Percentiles rank a stretch among this genome's conserved stretches.
Evolutionary conservation across 371 early-diverging fungal species (phyloP).

Genomic region (Apophysomyces elegans): DNA sequence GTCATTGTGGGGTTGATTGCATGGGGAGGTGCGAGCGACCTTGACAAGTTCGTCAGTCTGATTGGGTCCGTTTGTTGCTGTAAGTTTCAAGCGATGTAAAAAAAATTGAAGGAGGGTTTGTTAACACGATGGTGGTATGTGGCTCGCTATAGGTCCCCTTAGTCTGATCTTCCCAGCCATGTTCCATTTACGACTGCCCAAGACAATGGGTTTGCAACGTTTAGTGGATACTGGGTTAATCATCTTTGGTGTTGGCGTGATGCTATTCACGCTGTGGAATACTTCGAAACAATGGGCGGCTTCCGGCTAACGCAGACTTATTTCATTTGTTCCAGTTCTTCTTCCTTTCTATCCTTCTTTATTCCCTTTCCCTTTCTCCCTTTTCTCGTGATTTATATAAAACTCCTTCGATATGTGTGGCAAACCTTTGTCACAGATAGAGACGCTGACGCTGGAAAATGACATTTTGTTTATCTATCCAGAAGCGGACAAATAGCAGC

Average conservation of each 20-base stretch:
- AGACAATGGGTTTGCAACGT: conserved; percentile 49
- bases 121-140: conserved; percentile 20
- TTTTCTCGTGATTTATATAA: too few species aligned
- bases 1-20: conserved; percentile 71
- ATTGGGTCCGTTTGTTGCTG: conserved; percentile 90
- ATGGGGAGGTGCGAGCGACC: conserved; percentile 75
- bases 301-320: conserved; percentile 12
- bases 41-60: conserved; percentile 90
- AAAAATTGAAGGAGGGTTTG: not conserved
- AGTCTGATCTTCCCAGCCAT: conserved; percentile 51
- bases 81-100: conserved; percentile 23
- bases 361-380: too few species aligned
- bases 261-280: conserved; percentile 73
- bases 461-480: too few species aligned
- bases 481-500: too few species aligned
- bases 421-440: too few species aligned
- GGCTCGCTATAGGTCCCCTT: conserved; percentile 33
- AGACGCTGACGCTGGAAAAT: too few species aligned
- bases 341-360: too few species aligned
- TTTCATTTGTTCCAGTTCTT: not conserved
- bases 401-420: too few species aligned
- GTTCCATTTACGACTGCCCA: conserved; percentile 39
- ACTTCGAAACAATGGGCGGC: conserved; percentile 44
- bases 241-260: conserved; percentile 74
- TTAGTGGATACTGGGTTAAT: conserved; percentile 65